These are phyloP conservation scores for Hordeum marinum DNA, from an alignment of 176 grass and related monocot genomes.

Conservation along the genomic window DNA sequence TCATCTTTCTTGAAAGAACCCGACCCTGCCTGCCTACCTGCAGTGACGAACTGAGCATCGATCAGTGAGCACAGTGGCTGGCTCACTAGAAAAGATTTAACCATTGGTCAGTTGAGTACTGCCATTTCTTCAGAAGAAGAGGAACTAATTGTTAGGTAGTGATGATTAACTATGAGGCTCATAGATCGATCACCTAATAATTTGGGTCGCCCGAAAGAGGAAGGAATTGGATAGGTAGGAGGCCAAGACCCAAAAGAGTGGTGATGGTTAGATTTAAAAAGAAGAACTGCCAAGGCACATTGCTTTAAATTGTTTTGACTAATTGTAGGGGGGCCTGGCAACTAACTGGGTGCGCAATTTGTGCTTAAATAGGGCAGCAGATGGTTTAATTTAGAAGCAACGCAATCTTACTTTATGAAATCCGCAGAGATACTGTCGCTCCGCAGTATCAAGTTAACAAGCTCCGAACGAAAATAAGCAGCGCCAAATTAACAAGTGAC, in stretches of 20 bases:
- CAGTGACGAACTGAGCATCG: not conserved
- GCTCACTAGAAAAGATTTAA: not conserved
- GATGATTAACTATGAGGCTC: not conserved
- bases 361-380: not conserved
- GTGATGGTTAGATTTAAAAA: constrained; percentile 1
- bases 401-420: constrained; percentile 22
- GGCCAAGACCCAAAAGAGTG: constrained; percentile 1
- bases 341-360: constrained; percentile 1
- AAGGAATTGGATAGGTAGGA: not conserved
- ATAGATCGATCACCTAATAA: not conserved
- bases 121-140: not conserved
- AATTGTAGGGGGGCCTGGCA: not conserved
- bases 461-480: not conserved
- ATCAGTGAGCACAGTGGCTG: not conserved
- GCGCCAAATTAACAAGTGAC: constrained; percentile 10
- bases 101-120: not conserved
- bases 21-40: not conserved
- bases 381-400: constrained; percentile 6
- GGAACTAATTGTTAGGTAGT: constrained; percentile 12
- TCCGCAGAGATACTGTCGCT: constrained; percentile 17
- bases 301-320: not conserved
- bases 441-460: constrained; percentile 9
- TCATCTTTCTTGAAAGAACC: constrained; percentile 7
- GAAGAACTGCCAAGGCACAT: not conserved
- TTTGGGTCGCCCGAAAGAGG: not conserved